Conservation (phyloP, 2,329 filamentous ascomycete genomes). For the Fusarium begoniae region DNA sequence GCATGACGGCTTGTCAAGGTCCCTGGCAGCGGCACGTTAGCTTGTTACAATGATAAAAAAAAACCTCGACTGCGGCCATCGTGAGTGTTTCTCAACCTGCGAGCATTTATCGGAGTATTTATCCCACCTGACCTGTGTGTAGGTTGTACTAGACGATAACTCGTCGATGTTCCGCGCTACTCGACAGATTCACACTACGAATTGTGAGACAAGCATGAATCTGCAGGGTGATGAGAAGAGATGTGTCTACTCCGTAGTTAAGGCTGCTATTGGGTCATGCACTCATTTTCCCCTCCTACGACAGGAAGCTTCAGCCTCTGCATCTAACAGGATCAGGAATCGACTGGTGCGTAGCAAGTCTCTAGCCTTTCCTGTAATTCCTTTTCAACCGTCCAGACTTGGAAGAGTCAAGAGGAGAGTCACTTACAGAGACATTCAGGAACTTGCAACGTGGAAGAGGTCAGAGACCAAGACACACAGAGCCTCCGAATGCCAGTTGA, state of each 20-base stretch:
- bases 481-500: not conserved
- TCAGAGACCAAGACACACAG: not conserved
- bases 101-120: constrained; percentile 16
- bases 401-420: not conserved
- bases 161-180: not conserved
- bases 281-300: constrained; percentile 10
- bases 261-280: constrained; percentile 16
- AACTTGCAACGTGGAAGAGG: not conserved
- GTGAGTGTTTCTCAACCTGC: not conserved
- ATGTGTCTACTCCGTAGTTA: not conserved
- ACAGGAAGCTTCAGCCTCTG: constrained; percentile 14
- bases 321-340: not conserved
- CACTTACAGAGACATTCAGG: not conserved
- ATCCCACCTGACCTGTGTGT: constrained; percentile 8
- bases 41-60: not conserved
- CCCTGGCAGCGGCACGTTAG: constrained; percentile 37
- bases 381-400: not conserved
- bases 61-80: constrained; percentile 3
- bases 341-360: not conserved
- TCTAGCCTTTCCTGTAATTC: not conserved
- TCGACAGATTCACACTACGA: not conserved
- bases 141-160: constrained; percentile 5
- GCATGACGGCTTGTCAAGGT: constrained; percentile 32
- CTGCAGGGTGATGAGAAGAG: constrained; percentile 8
- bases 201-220: constrained; percentile 11